Base-by-base conservation (phyloP, 345 rosid species). In the Punica granatum region DNA sequence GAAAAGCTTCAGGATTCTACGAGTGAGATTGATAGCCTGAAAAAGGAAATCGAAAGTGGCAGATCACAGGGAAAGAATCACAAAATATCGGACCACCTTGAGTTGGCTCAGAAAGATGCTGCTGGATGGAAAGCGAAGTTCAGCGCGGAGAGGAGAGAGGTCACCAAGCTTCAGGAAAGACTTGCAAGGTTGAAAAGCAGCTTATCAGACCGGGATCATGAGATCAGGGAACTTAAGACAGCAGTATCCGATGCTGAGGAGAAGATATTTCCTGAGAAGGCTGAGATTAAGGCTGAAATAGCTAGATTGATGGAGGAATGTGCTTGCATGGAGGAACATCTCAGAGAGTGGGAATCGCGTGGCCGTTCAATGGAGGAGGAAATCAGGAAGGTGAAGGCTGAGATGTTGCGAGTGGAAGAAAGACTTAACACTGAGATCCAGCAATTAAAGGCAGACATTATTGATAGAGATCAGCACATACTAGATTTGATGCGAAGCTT, bases 141-240 rank as follows among this genome's bases (percentile, higher is more conserved):
- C 60, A 80, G 77, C 43, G 60, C 75, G 0, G 85, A 89, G 79
- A 89, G 72, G 77, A 81, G 67, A 67, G 86, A 83, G 72, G 85
- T 80, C 4, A 32, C 75, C 44, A 89, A 83, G 77, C 73, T 94
- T 72, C 86, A 79, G 62, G 92, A 85, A 73, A 86, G 84, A 59
- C 72, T 81, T 36, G 39, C 71, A 18, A 74, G 76, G 79, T 76
- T 84, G 61, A 81, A 86, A 74, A 80, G 68, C 33, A 90, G 88
- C 73, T 75, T 91, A 72, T 82, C 86, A 14, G 90, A 83, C 71
- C 83, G 86, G 66, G 97, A 89, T 81, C 70, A 74, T 21, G 97
- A 94, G 77, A 67, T 89, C 68, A 78, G 79, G 64, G 77, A 70
- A 5, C 66, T 89, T 64, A 90, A 88, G 70, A 70, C 72, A 19